These are phyloP conservation scores for Aspergillus fumigatus DNA, from an alignment of 2,329 filamentous ascomycete genomes.

Conservation along the genomic window DNA sequence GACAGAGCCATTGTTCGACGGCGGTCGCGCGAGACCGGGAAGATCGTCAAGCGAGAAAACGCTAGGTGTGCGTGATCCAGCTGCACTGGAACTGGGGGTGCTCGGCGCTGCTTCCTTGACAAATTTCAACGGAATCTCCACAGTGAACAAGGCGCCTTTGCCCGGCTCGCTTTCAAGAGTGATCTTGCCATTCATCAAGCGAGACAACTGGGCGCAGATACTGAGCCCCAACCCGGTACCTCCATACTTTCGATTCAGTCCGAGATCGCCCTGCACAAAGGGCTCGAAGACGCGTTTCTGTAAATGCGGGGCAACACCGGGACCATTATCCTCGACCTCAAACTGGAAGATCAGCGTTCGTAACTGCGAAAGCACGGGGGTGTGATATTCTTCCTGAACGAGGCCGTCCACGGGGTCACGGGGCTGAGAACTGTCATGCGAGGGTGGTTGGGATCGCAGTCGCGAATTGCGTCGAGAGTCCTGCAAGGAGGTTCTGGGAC, in stretches of 20 bases:
- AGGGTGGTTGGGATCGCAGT: conserved; percentile 26
- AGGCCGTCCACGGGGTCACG: not conserved
- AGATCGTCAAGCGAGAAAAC: conserved; percentile 24
- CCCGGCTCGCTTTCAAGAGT: conserved; percentile 66
- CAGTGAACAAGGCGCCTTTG: conserved; percentile 73
- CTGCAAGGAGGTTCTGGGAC: conserved; percentile 26
- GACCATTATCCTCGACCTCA: conserved; percentile 81
- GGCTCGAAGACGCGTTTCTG: conserved; percentile 86
- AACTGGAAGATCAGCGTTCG: conserved; percentile 76
- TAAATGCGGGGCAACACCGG: conserved; percentile 73
- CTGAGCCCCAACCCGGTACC: conserved; percentile 84
- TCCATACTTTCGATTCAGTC: conserved; percentile 82
- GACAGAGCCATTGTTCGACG: conserved; percentile 18
- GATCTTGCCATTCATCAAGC: conserved; percentile 76
- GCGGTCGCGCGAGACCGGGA: conserved; percentile 17
- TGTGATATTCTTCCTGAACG: conserved; percentile 17
- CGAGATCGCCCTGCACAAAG: conserved; percentile 88
- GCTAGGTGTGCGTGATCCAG: conserved; percentile 30
- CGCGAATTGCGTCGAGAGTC: conserved; percentile 26
- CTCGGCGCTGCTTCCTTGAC: conserved; percentile 60
- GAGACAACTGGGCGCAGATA: conserved; percentile 82
- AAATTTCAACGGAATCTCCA: conserved; percentile 76
- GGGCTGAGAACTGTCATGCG: conserved; percentile 8
- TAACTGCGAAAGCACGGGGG: conserved; percentile 54
- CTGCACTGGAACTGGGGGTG: conserved; percentile 18